Evolutionary conservation across 139 green algal species (phyloP).

Genomic region (Chlamydomonas incerta): DNA sequence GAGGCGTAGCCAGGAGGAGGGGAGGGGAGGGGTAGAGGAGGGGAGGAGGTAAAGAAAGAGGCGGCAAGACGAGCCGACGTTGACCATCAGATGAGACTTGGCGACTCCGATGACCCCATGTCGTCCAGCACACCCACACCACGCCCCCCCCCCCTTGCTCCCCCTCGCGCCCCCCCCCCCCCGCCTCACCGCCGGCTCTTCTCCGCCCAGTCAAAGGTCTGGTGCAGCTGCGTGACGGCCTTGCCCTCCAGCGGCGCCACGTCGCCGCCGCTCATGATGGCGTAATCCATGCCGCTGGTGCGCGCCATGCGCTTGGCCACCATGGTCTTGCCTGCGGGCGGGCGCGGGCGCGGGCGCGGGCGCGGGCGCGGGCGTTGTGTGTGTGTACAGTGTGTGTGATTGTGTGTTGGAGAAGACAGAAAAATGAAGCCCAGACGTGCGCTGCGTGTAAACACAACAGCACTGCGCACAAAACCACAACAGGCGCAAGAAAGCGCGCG

Average conservation of each 20-base stretch:
- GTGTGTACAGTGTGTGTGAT: too few species aligned
- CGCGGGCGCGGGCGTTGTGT: too few species aligned
- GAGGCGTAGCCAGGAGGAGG: not conserved
- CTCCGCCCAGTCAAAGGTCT: constrained; percentile 98
- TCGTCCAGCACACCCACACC: not conserved
- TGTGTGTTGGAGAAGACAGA: too few species aligned
- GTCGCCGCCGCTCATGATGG: constrained; percentile 97
- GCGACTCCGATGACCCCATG: not conserved
- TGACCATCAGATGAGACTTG: too few species aligned
- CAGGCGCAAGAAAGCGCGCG: too few species aligned
- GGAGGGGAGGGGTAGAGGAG: too few species aligned
- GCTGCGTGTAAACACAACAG: too few species aligned
- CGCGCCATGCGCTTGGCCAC: constrained; percentile 94
- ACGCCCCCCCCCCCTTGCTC: not conserved
- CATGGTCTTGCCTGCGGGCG: constrained; percentile 98
- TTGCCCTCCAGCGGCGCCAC: constrained; percentile 90
- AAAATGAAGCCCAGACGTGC: too few species aligned
- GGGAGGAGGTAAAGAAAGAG: too few species aligned
- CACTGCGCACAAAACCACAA: too few species aligned
- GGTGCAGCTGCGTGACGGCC: constrained; percentile 97
- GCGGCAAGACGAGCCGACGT: too few species aligned
- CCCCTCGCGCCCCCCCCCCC: not conserved
- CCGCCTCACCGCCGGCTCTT: constrained; percentile 55
- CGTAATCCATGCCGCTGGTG: constrained; percentile 96
- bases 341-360: too few species aligned